Evolutionary conservation across 2,329 filamentous ascomycete genomes (phyloP).

Genomic region (Penicillium sp.): DNA sequence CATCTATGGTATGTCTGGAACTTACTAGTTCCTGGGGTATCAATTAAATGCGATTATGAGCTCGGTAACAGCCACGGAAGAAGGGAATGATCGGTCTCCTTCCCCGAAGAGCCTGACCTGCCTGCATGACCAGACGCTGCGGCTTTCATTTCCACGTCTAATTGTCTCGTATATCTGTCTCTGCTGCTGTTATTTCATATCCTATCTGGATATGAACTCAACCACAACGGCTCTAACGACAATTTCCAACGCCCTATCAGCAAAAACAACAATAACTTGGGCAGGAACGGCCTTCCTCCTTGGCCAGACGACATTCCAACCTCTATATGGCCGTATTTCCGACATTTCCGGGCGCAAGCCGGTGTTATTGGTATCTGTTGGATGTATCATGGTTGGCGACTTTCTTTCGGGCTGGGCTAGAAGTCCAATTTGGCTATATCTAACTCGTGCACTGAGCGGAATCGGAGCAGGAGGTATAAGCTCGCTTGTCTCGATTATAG

Average conservation of each 20-base stretch:
- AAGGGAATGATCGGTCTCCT: constrained; percentile 1
- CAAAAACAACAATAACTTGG: constrained; percentile 10
- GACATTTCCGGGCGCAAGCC: constrained; percentile 12
- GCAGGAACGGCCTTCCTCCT: constrained; percentile 10
- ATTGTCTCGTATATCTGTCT: constrained; percentile 7
- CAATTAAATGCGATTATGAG: neutral
- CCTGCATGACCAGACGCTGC: constrained; percentile 3
- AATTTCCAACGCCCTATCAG: constrained; percentile 4
- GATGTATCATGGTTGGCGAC: constrained; percentile 8
- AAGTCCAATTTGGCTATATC: constrained; percentile 5
- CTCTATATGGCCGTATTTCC: constrained; percentile 10
- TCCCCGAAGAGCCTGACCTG: neutral
- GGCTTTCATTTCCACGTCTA: constrained; percentile 6
- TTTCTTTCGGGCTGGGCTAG: constrained; percentile 6
- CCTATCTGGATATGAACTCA: constrained; percentile 12
- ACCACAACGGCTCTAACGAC: constrained; percentile 8
- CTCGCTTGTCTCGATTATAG: constrained; percentile 11
- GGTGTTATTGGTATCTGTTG: constrained; percentile 4
- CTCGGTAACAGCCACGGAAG: neutral
- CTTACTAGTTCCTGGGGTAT: too few species aligned
- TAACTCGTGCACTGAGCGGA: constrained; percentile 6
- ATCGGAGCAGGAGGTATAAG: constrained; percentile 11
- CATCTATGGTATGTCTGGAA: neutral
- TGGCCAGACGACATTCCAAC: constrained; percentile 8
- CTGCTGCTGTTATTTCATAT: constrained; percentile 8